phyloP scores from a whole-genome alignment of 140 eudicot genomes.

The Senecio squalidus region DNA sequence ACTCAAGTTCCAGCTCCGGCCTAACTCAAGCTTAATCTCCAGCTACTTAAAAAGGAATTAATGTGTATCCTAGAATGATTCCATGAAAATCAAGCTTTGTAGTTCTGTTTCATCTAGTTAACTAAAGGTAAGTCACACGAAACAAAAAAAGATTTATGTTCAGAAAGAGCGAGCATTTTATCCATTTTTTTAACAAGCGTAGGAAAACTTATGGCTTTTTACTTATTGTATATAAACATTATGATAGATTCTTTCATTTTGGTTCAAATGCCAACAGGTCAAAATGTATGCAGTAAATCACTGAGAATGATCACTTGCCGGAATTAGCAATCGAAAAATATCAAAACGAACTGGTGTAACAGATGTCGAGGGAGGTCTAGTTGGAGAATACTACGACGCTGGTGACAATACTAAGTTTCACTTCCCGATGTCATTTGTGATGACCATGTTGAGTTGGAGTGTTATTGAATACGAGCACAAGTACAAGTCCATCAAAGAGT shows the following conservation, averaged over 20 bases:
- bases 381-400: conserved; percentile 92
- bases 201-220: no score
- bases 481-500: conserved; percentile 58
- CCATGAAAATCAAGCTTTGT: conserved; percentile 24
- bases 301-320: conserved; percentile 78
- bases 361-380: conserved; percentile 68
- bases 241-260: no score
- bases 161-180: not conserved
- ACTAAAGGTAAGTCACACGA: conserved; percentile 15
- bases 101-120: not conserved
- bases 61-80: conserved; percentile 9
- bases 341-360: conserved; percentile 37
- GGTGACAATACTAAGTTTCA: conserved; percentile 83
- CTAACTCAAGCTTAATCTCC: no score
- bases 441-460: conserved; percentile 97
- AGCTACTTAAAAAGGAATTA: conserved; percentile 15
- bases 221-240: not conserved
- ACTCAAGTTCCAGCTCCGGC: no score
- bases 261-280: no score
- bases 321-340: conserved; percentile 51
- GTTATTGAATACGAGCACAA: conserved; percentile 78
- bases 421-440: conserved; percentile 85
- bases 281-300: conserved; percentile 56
- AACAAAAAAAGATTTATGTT: not conserved
- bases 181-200: not conserved